Conservation (phyloP, 768 basidiomycete species). For the Calocera viscosa region DNA sequence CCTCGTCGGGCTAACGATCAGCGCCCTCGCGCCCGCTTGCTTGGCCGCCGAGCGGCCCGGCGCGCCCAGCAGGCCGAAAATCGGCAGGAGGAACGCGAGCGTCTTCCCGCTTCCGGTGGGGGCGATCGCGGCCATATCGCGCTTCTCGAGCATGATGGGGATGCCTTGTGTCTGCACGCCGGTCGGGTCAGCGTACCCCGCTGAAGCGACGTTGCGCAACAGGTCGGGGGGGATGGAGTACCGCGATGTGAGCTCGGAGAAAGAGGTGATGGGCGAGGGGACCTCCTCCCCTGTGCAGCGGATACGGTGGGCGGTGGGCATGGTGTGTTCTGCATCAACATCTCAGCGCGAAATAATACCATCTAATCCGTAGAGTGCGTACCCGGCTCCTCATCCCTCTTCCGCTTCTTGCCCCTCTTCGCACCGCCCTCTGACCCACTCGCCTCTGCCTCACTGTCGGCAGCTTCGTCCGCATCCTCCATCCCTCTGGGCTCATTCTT, state of each 20-base stretch:
- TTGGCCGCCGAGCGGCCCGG: conserved; percentile 39
- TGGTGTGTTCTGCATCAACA: conserved; percentile 16
- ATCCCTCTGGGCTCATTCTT: conserved; percentile 15
- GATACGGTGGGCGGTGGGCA: conserved; percentile 35
- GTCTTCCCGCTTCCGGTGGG: conserved; percentile 98
- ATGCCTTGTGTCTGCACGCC: conserved; percentile 70
- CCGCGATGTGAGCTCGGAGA: conserved; percentile 45
- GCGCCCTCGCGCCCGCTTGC: conserved; percentile 54
- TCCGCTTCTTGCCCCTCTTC: conserved; percentile 20
- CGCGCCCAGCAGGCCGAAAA: conserved; percentile 46
- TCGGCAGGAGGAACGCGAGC: conserved; percentile 76
- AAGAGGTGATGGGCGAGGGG: conserved; percentile 46
- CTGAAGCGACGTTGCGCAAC: conserved; percentile 47
- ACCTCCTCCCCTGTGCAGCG: conserved; percentile 65
- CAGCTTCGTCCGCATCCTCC: conserved; percentile 18
- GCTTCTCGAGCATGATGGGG: conserved; percentile 70
- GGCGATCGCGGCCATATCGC: conserved; percentile 86
- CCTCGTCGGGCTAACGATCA: conserved; percentile 82
- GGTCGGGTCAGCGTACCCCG: conserved; percentile 57
- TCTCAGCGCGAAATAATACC: neutral
- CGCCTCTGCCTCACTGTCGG: conserved; percentile 6
- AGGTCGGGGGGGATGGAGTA: conserved; percentile 49
- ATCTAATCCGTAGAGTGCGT: neutral
- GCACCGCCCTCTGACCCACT: conserved; percentile 7
- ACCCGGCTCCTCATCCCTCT: conserved; percentile 18